Percentiles rank a stretch among this genome's conserved stretches.
Conservation (phyloP, 306 rosid species). For the Mucuna pruriens region DNA sequence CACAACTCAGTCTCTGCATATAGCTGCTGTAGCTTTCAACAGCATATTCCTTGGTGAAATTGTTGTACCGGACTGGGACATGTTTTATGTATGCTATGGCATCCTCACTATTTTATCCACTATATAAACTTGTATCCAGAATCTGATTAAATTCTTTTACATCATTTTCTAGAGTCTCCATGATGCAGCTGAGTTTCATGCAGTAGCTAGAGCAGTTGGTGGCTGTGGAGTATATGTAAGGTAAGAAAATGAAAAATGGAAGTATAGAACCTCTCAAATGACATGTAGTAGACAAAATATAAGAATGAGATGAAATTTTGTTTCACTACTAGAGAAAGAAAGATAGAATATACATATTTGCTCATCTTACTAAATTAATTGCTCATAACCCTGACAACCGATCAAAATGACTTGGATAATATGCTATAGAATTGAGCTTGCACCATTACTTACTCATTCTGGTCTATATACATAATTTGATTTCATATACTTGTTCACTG, state of each 20-base stretch:
- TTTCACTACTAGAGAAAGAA: too few relatives aligned
- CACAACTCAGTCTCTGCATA: conserved; percentile 20
- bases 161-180: conserved; percentile 24
- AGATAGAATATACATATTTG: neutral
- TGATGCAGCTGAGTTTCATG: conserved; percentile 32
- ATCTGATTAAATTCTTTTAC: neutral
- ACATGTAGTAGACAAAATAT: neutral
- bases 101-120: conserved; percentile 21
- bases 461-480: neutral
- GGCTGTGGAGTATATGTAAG: conserved; percentile 30
- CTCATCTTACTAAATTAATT: too few relatives aligned
- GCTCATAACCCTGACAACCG: too few relatives aligned
- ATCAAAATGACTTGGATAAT: conserved; percentile 1
- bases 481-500: neutral
- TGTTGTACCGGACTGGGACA: conserved; percentile 29
- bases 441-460: neutral
- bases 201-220: conserved; percentile 34
- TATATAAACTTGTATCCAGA: neutral
- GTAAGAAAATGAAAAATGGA: neutral
- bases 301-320: too few relatives aligned
- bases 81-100: conserved; percentile 19
- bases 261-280: neutral
- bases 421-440: neutral
- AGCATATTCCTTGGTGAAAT: conserved; percentile 36
- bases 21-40: conserved; percentile 33